These are phyloP conservation scores for Solanum tacnaense DNA, from an alignment of 257 asterid genomes.

Conservation along the genomic window DNA sequence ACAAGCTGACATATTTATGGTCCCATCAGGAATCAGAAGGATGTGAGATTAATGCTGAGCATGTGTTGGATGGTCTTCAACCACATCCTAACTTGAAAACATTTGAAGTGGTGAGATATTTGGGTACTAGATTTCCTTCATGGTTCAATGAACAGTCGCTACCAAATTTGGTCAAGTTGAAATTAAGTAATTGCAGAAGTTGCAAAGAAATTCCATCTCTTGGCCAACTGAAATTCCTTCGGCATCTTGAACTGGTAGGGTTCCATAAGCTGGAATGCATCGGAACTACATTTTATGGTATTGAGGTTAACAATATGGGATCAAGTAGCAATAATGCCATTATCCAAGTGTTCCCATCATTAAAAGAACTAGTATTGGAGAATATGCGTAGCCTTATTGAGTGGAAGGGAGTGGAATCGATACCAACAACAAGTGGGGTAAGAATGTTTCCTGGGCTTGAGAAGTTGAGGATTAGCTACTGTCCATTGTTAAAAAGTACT, in stretches of 20 bases:
- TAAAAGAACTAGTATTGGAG: neutral
- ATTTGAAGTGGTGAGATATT: neutral
- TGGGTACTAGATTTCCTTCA: constrained; percentile 2
- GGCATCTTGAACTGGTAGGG: neutral
- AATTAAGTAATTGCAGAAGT: neutral
- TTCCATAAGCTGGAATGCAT: neutral
- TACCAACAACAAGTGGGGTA: neutral
- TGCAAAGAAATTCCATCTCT: constrained; percentile 17
- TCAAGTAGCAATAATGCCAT: neutral
- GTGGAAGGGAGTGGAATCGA: neutral
- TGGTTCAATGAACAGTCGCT: constrained; percentile 2
- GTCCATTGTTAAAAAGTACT: constrained; percentile 1
- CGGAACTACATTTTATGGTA: neutral
- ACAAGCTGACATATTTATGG: neutral
- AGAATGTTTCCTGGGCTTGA: constrained; percentile 12
- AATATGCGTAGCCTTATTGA: constrained; percentile 4
- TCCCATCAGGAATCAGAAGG: neutral
- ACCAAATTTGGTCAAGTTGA: neutral
- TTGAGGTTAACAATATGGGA: neutral
- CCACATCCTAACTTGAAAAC: constrained; percentile 10
- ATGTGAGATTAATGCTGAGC: neutral
- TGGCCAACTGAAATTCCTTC: constrained; percentile 15
- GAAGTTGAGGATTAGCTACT: neutral
- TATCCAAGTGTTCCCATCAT: neutral
- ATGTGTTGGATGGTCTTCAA: constrained; percentile 13